Conservation (phyloP, 805 yeast genomes). For the Nakazawaea ishiwadae region DNA sequence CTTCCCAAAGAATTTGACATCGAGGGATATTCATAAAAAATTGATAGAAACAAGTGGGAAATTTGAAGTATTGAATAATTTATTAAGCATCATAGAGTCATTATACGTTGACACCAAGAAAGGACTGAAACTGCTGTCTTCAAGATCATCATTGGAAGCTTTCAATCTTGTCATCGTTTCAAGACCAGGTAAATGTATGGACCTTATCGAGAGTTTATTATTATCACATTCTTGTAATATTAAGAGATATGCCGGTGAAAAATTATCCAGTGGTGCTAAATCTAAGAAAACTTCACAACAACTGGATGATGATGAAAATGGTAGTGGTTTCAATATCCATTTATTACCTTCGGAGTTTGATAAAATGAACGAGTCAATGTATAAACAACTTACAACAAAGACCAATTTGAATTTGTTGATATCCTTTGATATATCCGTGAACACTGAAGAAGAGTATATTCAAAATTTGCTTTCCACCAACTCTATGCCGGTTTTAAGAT, state of each 20-base stretch:
- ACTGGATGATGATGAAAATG: conserved; percentile 15
- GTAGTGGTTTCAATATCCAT: conserved; percentile 28
- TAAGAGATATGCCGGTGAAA: conserved; percentile 57
- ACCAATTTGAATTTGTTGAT: conserved; percentile 23
- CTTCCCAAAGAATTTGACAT: conserved; percentile 73
- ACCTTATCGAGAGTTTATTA: conserved; percentile 66
- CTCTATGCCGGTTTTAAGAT: conserved; percentile 43
- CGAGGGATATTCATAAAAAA: conserved; percentile 66
- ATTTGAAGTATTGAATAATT: conserved; percentile 62
- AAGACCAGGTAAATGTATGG: conserved; percentile 64
- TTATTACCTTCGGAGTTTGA: conserved; percentile 34
- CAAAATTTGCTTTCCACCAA: conserved; percentile 11
- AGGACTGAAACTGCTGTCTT: conserved; percentile 13
- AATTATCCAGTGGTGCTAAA: conserved; percentile 25
- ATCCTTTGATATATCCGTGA: conserved; percentile 27
- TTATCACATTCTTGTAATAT: conserved; percentile 56
- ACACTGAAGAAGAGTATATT: conserved; percentile 16
- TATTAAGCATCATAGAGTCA: conserved; percentile 49
- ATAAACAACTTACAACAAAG: too few species aligned
- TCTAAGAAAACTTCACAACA: conserved; percentile 25
- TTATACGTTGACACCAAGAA: conserved; percentile 28
- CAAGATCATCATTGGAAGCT: conserved; percentile 16
- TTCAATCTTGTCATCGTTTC: conserved; percentile 68
- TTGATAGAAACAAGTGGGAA: conserved; percentile 81
- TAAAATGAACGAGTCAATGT: conserved; percentile 18